phyloP scores from a whole-genome alignment of 192 early-diverging fungal species.

The Backusella australiensis region DNA sequence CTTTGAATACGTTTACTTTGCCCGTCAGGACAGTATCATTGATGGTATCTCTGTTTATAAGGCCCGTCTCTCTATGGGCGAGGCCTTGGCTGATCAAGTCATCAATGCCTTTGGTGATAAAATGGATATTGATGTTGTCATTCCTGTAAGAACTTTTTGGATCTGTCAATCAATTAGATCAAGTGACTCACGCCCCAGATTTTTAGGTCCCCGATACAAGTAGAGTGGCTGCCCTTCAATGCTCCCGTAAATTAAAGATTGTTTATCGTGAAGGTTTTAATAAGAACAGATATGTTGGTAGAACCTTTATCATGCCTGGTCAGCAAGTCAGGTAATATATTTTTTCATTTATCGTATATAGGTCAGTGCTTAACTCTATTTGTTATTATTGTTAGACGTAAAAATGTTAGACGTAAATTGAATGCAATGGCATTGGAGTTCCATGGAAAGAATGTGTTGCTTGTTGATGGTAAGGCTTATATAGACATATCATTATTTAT shows the following conservation, averaged over 20 bases:
- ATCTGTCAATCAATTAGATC: background rate
- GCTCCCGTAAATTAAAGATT: conserved; percentile 84
- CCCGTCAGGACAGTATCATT: conserved; percentile 96
- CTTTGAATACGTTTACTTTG: conserved; percentile 99
- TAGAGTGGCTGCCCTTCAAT: conserved; percentile 91
- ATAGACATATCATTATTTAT: background rate
- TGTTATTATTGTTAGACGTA: conserved; percentile 41
- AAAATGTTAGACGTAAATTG: conserved; percentile 94
- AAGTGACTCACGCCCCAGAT: background rate
- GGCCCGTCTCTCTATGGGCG: conserved; percentile 95
- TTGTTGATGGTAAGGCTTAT: conserved; percentile 81
- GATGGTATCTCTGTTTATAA: conserved; percentile 99
- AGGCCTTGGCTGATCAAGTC: conserved; percentile 88
- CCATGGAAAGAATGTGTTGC: conserved; percentile 90
- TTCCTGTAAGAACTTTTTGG: conserved; percentile 68
- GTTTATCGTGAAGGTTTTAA: conserved; percentile 98
- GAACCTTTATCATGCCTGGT: conserved; percentile 99
- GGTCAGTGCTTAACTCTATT: background rate
- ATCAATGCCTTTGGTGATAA: conserved; percentile 67
- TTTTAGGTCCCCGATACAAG: conserved; percentile 90
- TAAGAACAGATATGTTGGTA: conserved; percentile 98
- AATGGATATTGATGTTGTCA: conserved; percentile 96
- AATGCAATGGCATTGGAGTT: conserved; percentile 99
- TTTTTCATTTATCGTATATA: too few relatives aligned
- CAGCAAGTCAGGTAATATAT: conserved; percentile 66